phyloP scores from a whole-genome alignment of 2,329 filamentous ascomycete genomes.

The Tolypocladium cylindrosporum region DNA sequence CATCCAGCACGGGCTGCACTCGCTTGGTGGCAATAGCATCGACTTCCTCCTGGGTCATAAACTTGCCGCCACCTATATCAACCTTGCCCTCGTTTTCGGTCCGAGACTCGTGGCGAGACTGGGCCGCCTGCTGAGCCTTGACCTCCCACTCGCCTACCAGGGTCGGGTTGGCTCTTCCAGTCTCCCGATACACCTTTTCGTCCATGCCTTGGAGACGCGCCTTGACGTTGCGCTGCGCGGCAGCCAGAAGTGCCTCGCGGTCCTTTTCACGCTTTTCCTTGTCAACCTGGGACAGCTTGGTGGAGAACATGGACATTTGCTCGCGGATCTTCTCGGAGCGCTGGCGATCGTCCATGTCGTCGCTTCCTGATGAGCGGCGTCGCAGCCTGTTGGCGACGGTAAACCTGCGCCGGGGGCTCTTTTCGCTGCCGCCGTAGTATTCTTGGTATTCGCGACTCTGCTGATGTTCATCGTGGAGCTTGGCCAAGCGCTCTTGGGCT shows the following conservation, averaged over 20 bases:
- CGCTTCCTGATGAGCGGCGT: constrained; percentile 53
- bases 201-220: constrained; percentile 72
- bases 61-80: constrained; percentile 71
- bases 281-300: constrained; percentile 57
- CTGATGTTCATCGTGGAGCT: constrained; percentile 62
- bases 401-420: constrained; percentile 31
- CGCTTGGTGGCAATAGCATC: constrained; percentile 68
- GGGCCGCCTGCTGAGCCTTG: constrained; percentile 61
- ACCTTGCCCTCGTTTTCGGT: constrained; percentile 44
- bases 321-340: constrained; percentile 63
- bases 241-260: constrained; percentile 63
- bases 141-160: constrained; percentile 69
- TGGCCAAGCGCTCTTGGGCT: constrained; percentile 73
- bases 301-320: constrained; percentile 72
- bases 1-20: constrained; percentile 74
- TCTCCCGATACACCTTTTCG: constrained; percentile 65
- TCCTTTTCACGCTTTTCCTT: constrained; percentile 65
- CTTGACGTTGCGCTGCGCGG: constrained; percentile 79
- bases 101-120: constrained; percentile 52
- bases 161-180: constrained; percentile 60
- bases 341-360: constrained; percentile 56
- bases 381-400: constrained; percentile 45
- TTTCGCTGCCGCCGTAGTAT: constrained; percentile 56
- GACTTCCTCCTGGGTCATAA: constrained; percentile 67
- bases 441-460: constrained; percentile 56